Evolutionary conservation across 495 filamentous ascomycete genomes (phyloP), one percentile per base, ranked within the genome.

Genomic region (Extremus antarcticus): DNA sequence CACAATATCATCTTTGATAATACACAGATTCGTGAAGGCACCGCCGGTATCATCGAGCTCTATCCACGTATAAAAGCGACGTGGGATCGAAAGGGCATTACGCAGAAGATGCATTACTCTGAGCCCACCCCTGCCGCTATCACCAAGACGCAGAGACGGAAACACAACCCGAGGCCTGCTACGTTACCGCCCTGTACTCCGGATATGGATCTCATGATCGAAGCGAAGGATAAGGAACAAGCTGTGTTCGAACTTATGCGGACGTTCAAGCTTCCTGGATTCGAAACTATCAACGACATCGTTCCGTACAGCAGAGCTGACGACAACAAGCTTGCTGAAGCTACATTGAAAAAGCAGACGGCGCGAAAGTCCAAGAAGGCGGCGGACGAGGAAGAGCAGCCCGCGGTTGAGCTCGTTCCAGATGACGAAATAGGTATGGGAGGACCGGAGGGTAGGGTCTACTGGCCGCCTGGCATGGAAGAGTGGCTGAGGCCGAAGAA

Each of bases 191-290:
- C 91, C 0, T 95, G 90, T 60, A 72, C 81, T 1, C 72, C 79
- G 3, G 80, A 81, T 7, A 91, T 94, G 85, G 92, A 95, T 65
- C 74, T 96, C 13, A 98, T 96, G 92, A 95, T 96, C 55, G 92
- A 98, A 72, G 92, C 92, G 17, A 98, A 96, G 63, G 90, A 95
- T 63, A 98, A 96, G 69, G 92, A 98, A 68, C 92, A 96, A 68
- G 90, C 92, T 0, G 90, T 95, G 0, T 95, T 96, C 63, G 89
- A 95, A 58, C 75, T 96, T 15, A 95, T 95, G 87, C 74, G 83
- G 25, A 92, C 73, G 1, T 95, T 86, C 68, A 88, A 83, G 54
- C 75, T 96, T 0, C 86, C 89, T 0, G 87, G 86, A 1, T 83
- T 83, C 65, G 77, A 91, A 3, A 73, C 70, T 0, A 77, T 92